Percentiles rank a stretch among this genome's conserved stretches.
Conservation (phyloP, 1,284 basidiomycete genomes). For the Cerioporus squamosus region DNA sequence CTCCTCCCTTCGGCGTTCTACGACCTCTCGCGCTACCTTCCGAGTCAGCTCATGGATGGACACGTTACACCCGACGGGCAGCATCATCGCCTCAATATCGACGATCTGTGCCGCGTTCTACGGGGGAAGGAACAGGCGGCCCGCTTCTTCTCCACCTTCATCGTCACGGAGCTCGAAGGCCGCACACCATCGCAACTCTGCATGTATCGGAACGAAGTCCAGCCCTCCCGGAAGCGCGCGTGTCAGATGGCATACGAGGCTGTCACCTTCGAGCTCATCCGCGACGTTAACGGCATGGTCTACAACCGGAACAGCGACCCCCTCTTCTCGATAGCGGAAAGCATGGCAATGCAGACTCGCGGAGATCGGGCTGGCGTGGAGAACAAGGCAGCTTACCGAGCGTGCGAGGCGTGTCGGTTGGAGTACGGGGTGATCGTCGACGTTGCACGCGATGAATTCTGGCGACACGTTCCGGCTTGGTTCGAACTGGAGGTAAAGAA, state of each 20-base stretch:
- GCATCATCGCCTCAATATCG: conserved; percentile 44
- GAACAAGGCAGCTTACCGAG: conserved; percentile 46
- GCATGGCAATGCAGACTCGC: conserved; percentile 63
- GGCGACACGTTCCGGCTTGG: conserved; percentile 66
- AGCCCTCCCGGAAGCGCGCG: conserved; percentile 47
- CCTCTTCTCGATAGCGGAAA: conserved; percentile 67
- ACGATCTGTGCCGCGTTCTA: conserved; percentile 61
- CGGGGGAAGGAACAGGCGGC: conserved; percentile 71
- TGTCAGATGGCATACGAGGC: conserved; percentile 74
- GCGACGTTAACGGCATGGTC: conserved; percentile 70
- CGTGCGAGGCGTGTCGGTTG: conserved; percentile 67
- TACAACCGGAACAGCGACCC: conserved; percentile 70
- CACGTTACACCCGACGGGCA: conserved; percentile 32
- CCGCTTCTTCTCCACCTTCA: conserved; percentile 74
- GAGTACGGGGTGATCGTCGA: conserved; percentile 64
- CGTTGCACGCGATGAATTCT: conserved; percentile 61
- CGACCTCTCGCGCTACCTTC: conserved; percentile 52
- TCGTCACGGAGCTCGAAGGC: conserved; percentile 71
- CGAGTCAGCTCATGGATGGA: conserved; percentile 45
- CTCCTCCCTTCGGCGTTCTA: conserved; percentile 56
- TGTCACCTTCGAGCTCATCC: conserved; percentile 70
- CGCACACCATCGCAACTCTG: conserved; percentile 55
- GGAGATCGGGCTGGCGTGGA: conserved; percentile 48
- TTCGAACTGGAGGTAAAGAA: conserved; percentile 59
- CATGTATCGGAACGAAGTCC: conserved; percentile 48